These are phyloP conservation scores for Vachellia pachyceras DNA, from an alignment of 306 rosid genomes.

Conservation along the genomic window DNA sequence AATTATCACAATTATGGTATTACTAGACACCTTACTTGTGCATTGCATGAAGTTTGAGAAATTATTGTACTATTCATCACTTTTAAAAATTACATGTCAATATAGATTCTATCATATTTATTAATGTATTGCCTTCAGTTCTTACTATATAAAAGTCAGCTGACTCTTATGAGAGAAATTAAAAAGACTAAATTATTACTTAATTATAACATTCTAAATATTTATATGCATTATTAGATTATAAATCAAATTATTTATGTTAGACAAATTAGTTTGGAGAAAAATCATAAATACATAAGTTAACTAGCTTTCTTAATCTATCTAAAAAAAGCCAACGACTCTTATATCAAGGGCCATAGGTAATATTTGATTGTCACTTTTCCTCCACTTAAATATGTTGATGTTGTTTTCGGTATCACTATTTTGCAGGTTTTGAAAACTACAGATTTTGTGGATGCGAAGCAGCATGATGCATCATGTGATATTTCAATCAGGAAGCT, in stretches of 20 bases:
- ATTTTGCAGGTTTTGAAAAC: conserved; percentile 60
- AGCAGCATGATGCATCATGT: conserved; percentile 55
- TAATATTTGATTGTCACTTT: neutral
- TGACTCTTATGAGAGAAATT: too few relatives aligned
- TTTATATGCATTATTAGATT: too few relatives aligned
- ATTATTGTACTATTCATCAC: neutral
- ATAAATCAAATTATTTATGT: too few relatives aligned
- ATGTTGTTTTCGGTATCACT: neutral
- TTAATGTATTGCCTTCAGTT: too few relatives aligned
- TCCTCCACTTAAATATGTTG: neutral
- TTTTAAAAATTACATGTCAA: neutral
- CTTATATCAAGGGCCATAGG: too few relatives aligned
- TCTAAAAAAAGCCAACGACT: too few relatives aligned
- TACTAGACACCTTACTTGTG: neutral
- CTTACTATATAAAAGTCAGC: too few relatives aligned
- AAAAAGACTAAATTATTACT: too few relatives aligned
- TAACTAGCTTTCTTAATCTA: too few relatives aligned
- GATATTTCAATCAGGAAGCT: conserved; percentile 51
- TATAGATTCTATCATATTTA: neutral
- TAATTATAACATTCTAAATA: too few relatives aligned
- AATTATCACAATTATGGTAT: neutral
- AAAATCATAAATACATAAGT: too few relatives aligned
- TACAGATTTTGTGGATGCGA: conserved; percentile 55
- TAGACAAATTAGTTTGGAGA: too few relatives aligned
- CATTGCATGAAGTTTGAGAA: neutral